phyloP scores from a whole-genome alignment of 2,329 filamentous ascomycete species.

The Fusarium sulawesiense region DNA sequence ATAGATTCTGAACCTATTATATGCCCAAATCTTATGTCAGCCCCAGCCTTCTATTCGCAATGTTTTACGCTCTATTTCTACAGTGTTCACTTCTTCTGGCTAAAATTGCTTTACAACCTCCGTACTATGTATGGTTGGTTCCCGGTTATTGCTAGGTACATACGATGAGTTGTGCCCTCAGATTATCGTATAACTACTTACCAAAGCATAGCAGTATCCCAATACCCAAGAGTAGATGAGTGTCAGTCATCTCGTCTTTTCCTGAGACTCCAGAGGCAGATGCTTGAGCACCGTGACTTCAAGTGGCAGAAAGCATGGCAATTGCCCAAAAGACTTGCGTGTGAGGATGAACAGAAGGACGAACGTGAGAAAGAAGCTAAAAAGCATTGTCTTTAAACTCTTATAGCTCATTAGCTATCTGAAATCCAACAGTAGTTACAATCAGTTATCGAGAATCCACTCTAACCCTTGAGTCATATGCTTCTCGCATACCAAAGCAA shows the following conservation, averaged over 20 bases:
- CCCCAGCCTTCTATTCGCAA: too few relatives aligned
- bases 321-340: background rate
- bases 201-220: background rate
- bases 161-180: background rate
- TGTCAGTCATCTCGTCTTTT: background rate
- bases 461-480: conserved; percentile 56
- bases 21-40: background rate
- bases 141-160: background rate
- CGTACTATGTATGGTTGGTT: background rate
- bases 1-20: background rate
- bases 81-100: background rate
- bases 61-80: background rate
- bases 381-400: background rate
- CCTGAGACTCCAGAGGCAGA: background rate
- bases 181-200: background rate
- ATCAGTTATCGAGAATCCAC: conserved; percentile 51
- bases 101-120: background rate
- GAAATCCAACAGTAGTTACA: background rate
- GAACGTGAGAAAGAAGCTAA: background rate
- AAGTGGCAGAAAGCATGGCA: background rate
- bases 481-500: conserved; percentile 56
- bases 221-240: background rate
- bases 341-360: background rate
- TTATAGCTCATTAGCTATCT: background rate
- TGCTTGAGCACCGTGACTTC: background rate